Evolutionary conservation across 768 basidiomycete genomes (phyloP).

Genomic region (Pleurotus djamor): DNA sequence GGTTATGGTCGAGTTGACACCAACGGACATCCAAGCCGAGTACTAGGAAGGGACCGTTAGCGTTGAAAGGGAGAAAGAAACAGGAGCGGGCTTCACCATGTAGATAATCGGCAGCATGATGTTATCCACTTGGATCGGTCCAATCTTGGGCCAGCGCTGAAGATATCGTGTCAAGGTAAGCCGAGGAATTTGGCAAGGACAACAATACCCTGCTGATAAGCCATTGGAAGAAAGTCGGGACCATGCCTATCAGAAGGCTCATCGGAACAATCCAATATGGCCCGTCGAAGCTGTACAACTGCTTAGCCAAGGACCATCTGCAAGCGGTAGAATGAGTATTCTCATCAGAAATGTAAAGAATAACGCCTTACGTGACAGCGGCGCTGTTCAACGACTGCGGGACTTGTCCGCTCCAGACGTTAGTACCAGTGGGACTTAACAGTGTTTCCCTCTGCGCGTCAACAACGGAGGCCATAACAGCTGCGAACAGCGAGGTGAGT

Average conservation of each 20-base stretch:
- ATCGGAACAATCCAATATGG: conserved; percentile 59
- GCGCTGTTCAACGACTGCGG: conserved; percentile 53
- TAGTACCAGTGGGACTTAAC: conserved; percentile 49
- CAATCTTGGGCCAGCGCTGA: conserved; percentile 55
- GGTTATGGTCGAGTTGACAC: conserved; percentile 50
- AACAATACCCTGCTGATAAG: conserved; percentile 42
- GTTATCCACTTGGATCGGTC: conserved; percentile 44
- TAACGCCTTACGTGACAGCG: conserved; percentile 38
- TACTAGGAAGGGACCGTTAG: conserved; percentile 19
- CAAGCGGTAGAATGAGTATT: too few species aligned
- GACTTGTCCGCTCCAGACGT: conserved; percentile 45
- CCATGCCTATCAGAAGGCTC: conserved; percentile 51
- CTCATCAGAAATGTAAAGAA: too few species aligned
- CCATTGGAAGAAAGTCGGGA: conserved; percentile 52
- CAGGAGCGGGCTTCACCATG: conserved; percentile 26
- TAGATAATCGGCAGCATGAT: conserved; percentile 59
- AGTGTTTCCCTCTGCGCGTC: conserved; percentile 52
- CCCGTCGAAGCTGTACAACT: conserved; percentile 51
- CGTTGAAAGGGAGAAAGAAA: neutral
- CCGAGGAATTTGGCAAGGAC: neutral
- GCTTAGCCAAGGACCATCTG: conserved; percentile 56
- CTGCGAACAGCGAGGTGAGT: conserved; percentile 22
- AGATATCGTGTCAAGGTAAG: neutral
- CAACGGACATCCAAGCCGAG: conserved; percentile 43
- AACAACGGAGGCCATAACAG: conserved; percentile 58